Conservation (phyloP, 2,329 filamentous ascomycete species). For the Colletotrichum tropicale region DNA sequence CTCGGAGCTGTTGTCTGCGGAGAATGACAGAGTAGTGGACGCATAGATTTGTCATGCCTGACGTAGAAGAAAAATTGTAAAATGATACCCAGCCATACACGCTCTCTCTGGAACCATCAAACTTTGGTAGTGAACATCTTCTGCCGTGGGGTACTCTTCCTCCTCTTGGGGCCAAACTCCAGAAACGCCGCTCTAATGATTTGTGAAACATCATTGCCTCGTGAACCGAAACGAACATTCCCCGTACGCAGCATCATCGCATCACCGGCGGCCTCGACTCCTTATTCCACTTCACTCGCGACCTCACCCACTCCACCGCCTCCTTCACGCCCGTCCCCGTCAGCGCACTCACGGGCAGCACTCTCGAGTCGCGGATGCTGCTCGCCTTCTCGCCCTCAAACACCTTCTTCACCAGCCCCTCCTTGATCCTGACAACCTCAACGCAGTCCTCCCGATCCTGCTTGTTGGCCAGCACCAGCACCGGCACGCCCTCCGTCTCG, state of each 20-base stretch:
- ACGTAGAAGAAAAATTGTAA: conserved; percentile 1
- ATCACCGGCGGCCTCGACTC: conserved; percentile 90
- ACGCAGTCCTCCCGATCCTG: conserved; percentile 97
- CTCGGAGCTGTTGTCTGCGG: conserved; percentile 75
- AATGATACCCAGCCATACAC: conserved; percentile 21
- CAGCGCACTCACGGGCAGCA: conserved; percentile 90
- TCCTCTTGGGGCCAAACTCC: conserved; percentile 1
- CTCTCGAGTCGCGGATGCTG: conserved; percentile 86
- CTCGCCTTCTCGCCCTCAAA: conserved; percentile 92
- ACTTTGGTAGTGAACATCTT: not conserved
- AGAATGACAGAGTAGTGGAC: conserved; percentile 70
- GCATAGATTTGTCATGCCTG: conserved; percentile 42
- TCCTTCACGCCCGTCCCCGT: conserved; percentile 87
- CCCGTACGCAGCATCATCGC: conserved; percentile 61
- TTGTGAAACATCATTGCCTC: conserved; percentile 9
- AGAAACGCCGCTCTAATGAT: conserved; percentile 15
- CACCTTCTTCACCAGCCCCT: conserved; percentile 92
- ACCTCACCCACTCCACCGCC: conserved; percentile 96
- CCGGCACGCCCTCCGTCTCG: conserved; percentile 88
- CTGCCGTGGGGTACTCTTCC: not conserved
- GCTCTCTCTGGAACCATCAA: not conserved
- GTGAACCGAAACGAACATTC: not conserved
- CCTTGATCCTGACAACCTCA: conserved; percentile 96
- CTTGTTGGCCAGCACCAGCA: conserved; percentile 94
- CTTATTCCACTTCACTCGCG: conserved; percentile 94